phyloP scores from a whole-genome alignment of 2,329 filamentous ascomycete genomes.

The Macrophomina tecta region DNA sequence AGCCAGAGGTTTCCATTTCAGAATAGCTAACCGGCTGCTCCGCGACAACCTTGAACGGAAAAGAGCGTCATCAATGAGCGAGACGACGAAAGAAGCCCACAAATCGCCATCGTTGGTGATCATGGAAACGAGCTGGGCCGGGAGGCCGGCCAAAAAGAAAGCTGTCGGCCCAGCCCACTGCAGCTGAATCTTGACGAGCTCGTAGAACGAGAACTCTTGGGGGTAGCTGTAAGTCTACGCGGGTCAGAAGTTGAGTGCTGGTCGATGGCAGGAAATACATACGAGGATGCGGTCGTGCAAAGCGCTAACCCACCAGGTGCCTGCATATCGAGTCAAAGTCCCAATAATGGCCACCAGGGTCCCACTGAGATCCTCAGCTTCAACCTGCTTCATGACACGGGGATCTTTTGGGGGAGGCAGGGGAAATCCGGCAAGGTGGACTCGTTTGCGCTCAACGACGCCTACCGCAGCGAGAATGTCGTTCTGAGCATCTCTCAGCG shows the following conservation, averaged over 20 bases:
- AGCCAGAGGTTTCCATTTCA: slow-evolving; percentile 18
- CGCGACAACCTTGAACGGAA: slow-evolving; percentile 8
- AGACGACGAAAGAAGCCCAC: slow-evolving; percentile 21
- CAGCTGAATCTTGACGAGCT: slow-evolving; percentile 18
- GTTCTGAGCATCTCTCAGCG: slow-evolving; percentile 53
- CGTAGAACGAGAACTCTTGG: slow-evolving; percentile 14
- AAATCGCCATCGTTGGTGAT: slow-evolving; percentile 27
- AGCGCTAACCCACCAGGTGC: slow-evolving; percentile 25
- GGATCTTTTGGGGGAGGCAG: slow-evolving; percentile 24
- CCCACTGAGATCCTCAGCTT: slow-evolving; percentile 27
- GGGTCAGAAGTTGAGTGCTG: not conserved
- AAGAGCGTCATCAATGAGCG: slow-evolving; percentile 10
- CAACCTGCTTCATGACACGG: slow-evolving; percentile 13
- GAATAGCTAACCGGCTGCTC: not conserved
- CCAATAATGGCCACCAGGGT: slow-evolving; percentile 17
- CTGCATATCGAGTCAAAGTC: slow-evolving; percentile 11
- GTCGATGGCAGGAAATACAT: not conserved
- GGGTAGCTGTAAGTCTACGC: slow-evolving; percentile 21
- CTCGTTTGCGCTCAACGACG: slow-evolving; percentile 50
- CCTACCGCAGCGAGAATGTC: slow-evolving; percentile 55
- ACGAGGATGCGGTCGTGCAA: slow-evolving; percentile 27
- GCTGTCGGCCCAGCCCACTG: not conserved
- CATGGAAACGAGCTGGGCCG: slow-evolving; percentile 27
- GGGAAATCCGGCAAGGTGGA: slow-evolving; percentile 15
- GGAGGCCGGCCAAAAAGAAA: slow-evolving; percentile 26